Base-by-base conservation (phyloP, 2,329 filamentous ascomycete species). In the Fusarium concolor region DNA sequence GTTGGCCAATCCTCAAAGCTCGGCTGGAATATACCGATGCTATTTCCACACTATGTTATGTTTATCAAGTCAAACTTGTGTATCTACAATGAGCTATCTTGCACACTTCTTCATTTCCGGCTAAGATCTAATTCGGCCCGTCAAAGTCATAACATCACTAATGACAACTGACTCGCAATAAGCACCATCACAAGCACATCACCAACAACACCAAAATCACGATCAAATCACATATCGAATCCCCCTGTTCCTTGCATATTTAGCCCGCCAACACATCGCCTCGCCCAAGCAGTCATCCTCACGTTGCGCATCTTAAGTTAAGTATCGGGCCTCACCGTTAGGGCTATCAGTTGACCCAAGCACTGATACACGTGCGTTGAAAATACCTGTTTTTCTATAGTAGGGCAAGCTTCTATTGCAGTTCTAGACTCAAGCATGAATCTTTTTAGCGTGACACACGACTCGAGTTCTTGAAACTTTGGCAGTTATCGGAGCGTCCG, bases 361-460 rank as follows among this genome's bases (percentile, higher is more conserved):
- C 29, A 52, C 39, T 43, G 44, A 20, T 35, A 62, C 56, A 43
- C 31, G 43, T 62, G 50, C 35, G n/a, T 39, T 24, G 41, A 5
- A 55, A 33, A 59, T 64, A 46, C 59, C 37, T 64, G 59, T 59
- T 64, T 59, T 29, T 33, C 7, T 15, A n/a, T 39, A 31, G 18
- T 20, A 24, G 18, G 39, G 22, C 20, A 31, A 44, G 35, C 46
- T 24, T 35, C 31, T 37, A 31, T 22, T 24, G 20, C n/a, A 33
- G 46, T 42, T 54, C 51, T 54, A 29, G 43, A 49, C 33, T 43
- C 29, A 2, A 59, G 24, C 29, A 52, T 51, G n/a, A 35, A 38
- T 38, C 15, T 42, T n/a, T 38, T 55, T 70, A 70, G 67, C 59
- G 63, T 50, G 45, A 43, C 22, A 42, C 58, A 46, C 54, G 54